These are phyloP conservation scores for Suhomyces faveliae DNA, from an alignment of 805 yeast species.

Conservation along the genomic window DNA sequence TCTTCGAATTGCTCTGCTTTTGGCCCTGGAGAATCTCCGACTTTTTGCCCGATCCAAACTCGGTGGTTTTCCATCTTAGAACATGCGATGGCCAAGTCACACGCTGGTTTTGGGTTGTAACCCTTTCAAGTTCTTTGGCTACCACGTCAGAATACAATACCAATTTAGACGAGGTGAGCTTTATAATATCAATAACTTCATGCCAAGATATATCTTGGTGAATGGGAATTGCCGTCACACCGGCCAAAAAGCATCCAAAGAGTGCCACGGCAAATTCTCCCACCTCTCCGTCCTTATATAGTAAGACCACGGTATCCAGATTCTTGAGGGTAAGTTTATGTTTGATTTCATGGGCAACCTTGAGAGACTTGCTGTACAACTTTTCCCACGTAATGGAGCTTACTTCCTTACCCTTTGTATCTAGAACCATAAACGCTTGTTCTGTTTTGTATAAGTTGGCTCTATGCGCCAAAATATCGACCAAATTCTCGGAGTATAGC, in stretches of 20 bases:
- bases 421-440: conserved; percentile 69
- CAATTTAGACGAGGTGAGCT: conserved; percentile 70
- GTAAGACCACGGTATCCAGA: conserved; percentile 79
- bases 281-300: conserved; percentile 81
- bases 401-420: conserved; percentile 77
- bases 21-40: conserved; percentile 27
- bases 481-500: conserved; percentile 53
- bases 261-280: conserved; percentile 83
- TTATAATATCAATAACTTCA: conserved; percentile 72
- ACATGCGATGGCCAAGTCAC: conserved; percentile 74
- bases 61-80: conserved; percentile 79
- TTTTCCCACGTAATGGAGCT: conserved; percentile 86
- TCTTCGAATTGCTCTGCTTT: conserved; percentile 15
- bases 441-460: conserved; percentile 62
- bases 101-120: conserved; percentile 42
- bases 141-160: conserved; percentile 81
- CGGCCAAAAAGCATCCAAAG: conserved; percentile 90
- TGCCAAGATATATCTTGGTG: conserved; percentile 66
- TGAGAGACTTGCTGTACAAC: conserved; percentile 76
- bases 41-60: conserved; percentile 63
- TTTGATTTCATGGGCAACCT: conserved; percentile 78
- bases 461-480: conserved; percentile 70
- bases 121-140: conserved; percentile 68
- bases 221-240: conserved; percentile 92
- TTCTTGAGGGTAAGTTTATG: conserved; percentile 71